Base-by-base conservation (phyloP, 805 yeast genomes). In the Schwanniomyces vanrijiae region DNA sequence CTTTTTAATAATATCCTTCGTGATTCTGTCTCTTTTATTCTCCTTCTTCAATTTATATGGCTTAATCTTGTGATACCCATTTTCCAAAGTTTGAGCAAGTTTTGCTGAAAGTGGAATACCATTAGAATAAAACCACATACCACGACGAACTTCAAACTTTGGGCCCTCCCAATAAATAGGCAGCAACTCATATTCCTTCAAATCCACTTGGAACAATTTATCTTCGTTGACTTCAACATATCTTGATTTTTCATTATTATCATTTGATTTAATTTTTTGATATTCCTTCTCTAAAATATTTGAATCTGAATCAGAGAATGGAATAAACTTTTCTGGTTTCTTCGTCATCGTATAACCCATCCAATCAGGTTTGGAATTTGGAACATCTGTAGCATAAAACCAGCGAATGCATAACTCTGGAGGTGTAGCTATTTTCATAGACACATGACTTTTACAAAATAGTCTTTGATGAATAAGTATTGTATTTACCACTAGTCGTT, bases 161-260 rank as follows among this genome's bases (percentile, higher is more conserved):
- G 97, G 94, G 1, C 97, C 97, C 6, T 81, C 83, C 97, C 97
- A 92, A 61, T 83, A 92, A 0, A 84, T 77, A 0, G 98, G 95
- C 3, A 66, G 53, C 56, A 91, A 62, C 42, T 74, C 75, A 64
- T 82, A 75, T 5, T 68, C 64, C 0, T 59, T 51, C 18, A 92
- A 50, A 56, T 89, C 82, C 4, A 90, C 96, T 56, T 82, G 81
- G 56, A 87, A 88, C 21, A 92, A 69, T 20, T 80, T 78, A 59
- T 91, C 98, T 56, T 89, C 96, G 59, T 84, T 84, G 1, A 92
- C 97, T 1, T 78, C 77, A 3, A 86, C 78, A 1, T 50, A 3
- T 3, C 33, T 13, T 2, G 26, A 9, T 11, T 37, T 34, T 34
- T 51, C 47, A 25, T 52, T 50, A 10, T 16, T 22, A 21, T 34